A percentile compares a stretch with the other conserved stretches of the same genome.
These are phyloP conservation scores for Ustilago trichophora DNA, from an alignment of 1,284 basidiomycete species.

Conservation along the genomic window DNA sequence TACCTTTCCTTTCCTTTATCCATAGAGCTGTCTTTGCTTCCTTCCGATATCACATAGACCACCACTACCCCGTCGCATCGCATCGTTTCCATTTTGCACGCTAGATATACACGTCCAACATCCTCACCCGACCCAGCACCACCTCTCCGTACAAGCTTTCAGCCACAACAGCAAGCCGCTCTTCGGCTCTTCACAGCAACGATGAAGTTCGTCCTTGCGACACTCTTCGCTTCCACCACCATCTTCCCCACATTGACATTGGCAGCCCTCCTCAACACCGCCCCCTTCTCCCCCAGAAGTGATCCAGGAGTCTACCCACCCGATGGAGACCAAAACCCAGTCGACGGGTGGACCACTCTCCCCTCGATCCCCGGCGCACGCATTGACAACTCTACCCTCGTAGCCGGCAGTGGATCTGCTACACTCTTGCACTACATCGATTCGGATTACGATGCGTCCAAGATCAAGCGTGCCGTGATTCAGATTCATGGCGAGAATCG, in stretches of 20 bases:
- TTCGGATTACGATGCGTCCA: slow-evolving; percentile 29
- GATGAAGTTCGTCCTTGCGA: too few species aligned
- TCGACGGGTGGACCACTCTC: slow-evolving; percentile 41
- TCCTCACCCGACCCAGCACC: neutral
- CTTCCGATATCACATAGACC: too few species aligned
- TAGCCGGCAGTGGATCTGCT: slow-evolving; percentile 29
- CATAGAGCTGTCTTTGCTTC: too few species aligned
- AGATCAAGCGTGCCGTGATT: slow-evolving; percentile 57
- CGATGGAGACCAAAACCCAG: slow-evolving; percentile 22
- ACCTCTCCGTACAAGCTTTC: too few species aligned
- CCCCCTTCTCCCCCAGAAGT: slow-evolving; percentile 4
- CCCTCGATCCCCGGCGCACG: slow-evolving; percentile 48
- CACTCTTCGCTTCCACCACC: too few species aligned
- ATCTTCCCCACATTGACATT: neutral
- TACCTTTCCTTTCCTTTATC: too few species aligned
- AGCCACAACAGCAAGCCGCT: neutral
- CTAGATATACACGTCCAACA: neutral
- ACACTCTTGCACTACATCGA: slow-evolving; percentile 55
- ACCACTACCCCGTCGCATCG: too few species aligned
- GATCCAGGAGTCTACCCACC: slow-evolving; percentile 55
- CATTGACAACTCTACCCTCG: slow-evolving; percentile 54
- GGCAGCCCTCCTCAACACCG: neutral
- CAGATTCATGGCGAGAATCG: slow-evolving; percentile 60
- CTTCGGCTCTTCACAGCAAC: neutral
- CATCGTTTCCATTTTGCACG: neutral